These are phyloP conservation scores for Brassica nigra DNA, from an alignment of 345 rosid genomes.

Conservation along the genomic window DNA sequence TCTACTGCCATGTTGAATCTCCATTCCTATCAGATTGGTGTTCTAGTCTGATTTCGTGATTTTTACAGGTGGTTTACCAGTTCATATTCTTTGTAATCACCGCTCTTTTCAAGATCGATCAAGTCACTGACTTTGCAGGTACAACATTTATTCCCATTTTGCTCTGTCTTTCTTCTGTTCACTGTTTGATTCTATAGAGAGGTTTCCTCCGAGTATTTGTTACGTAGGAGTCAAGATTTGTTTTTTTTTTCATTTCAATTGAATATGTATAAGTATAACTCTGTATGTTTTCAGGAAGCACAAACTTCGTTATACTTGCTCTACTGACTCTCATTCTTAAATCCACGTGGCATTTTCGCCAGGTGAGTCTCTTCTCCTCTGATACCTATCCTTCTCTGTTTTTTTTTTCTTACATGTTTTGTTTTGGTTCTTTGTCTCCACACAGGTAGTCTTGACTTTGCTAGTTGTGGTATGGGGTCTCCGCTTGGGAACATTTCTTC, in stretches of 20 bases:
- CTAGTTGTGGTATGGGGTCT: slow-evolving; percentile 84
- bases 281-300: slow-evolving; percentile 66
- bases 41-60: not conserved
- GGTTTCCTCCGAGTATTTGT: not conserved
- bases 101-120: slow-evolving; percentile 76
- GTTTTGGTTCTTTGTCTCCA: not conserved
- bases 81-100: slow-evolving; percentile 73
- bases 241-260: not conserved
- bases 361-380: slow-evolving; percentile 47
- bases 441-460: slow-evolving; percentile 68
- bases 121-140: slow-evolving; percentile 98
- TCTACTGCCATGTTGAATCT: not conserved
- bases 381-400: not conserved
- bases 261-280: not conserved
- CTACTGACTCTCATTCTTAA: slow-evolving; percentile 68
- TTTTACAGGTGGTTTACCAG: slow-evolving; percentile 71
- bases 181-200: not conserved
- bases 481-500: slow-evolving; percentile 75
- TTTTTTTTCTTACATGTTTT: not conserved
- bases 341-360: slow-evolving; percentile 88
- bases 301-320: slow-evolving; percentile 77
- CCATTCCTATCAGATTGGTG: not conserved
- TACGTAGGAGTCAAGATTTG: slow-evolving; percentile 11
- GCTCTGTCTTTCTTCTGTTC: not conserved
- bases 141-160: not conserved